Conservation (phyloP, 1,139 yeast species). For the Yamadazyma aaseri region DNA sequence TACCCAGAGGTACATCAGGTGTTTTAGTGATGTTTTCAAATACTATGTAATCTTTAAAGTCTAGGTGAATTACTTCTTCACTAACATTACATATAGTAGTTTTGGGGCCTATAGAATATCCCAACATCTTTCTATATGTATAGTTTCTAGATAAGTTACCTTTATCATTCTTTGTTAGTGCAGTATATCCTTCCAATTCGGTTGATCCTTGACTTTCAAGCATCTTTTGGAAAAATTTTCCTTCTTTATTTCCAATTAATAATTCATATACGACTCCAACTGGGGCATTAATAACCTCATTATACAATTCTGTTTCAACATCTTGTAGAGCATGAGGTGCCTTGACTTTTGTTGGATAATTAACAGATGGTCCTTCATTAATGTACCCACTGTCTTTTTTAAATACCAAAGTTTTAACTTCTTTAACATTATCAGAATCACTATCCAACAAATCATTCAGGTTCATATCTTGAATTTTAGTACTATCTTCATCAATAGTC, state of each 20-base stretch:
- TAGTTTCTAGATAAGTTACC: conserved; percentile 33
- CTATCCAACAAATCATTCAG: conserved; percentile 15
- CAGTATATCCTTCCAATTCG: conserved; percentile 41
- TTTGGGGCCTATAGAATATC: conserved; percentile 58
- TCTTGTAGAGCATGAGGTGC: conserved; percentile 14
- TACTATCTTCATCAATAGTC: conserved; percentile 32
- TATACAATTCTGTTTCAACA: conserved; percentile 33
- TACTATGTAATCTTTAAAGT: conserved; percentile 36
- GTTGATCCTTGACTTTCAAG: conserved; percentile 48
- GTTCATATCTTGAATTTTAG: conserved; percentile 16
- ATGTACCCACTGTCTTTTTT: conserved; percentile 31
- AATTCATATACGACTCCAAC: conserved; percentile 49
- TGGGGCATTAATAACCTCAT: conserved; percentile 43
- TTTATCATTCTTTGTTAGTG: conserved; percentile 37
- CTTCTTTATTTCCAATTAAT: conserved; percentile 43
- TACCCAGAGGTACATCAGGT: conserved; percentile 64
- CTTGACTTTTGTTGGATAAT: conserved; percentile 31
- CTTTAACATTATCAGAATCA: conserved; percentile 12
- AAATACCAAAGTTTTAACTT: conserved; percentile 23
- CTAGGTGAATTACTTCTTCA: conserved; percentile 43
- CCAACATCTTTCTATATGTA: conserved; percentile 46
- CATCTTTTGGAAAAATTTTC: conserved; percentile 38
- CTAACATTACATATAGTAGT: conserved; percentile 51
- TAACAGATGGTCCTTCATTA: conserved; percentile 39
- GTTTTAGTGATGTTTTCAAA: conserved; percentile 44